Conservation (phyloP, 345 rosid species). For the Capsella bursapastoris region DNA sequence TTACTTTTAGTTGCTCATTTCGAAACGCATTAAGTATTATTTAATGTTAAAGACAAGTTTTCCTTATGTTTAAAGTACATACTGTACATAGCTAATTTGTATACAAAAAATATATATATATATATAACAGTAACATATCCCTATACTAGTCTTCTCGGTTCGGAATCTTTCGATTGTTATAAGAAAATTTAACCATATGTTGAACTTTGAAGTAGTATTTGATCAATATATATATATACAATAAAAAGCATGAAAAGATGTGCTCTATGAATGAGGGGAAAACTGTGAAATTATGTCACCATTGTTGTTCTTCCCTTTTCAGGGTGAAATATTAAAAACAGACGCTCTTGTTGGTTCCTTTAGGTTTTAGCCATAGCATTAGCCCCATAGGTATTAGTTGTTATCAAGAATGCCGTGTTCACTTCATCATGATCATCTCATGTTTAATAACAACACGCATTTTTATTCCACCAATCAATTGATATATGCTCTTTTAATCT, state of each 20-base stretch:
- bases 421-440: slow-evolving; percentile 31
- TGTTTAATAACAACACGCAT: slow-evolving; percentile 28
- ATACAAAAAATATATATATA: too few species aligned
- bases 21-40: background rate
- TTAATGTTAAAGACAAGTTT: background rate
- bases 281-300: slow-evolving; percentile 9
- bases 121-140: background rate
- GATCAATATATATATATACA: background rate
- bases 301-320: slow-evolving; percentile 5
- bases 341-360: background rate
- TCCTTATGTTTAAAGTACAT: too few species aligned
- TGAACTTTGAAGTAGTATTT: background rate
- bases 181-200: background rate
- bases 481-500: background rate
- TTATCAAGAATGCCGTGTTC: slow-evolving; percentile 35
- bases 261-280: background rate
- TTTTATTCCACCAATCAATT: background rate
- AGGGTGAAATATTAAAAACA: slow-evolving; percentile 9
- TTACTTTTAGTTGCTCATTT: background rate
- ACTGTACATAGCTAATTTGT: background rate
- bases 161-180: background rate
- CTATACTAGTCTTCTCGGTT: background rate
- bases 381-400: slow-evolving; percentile 27
- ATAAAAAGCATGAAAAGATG: background rate
- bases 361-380: slow-evolving; percentile 18